phyloP scores from a whole-genome alignment of 495 filamentous ascomycete species.

The Neohortaea acidophila region DNA sequence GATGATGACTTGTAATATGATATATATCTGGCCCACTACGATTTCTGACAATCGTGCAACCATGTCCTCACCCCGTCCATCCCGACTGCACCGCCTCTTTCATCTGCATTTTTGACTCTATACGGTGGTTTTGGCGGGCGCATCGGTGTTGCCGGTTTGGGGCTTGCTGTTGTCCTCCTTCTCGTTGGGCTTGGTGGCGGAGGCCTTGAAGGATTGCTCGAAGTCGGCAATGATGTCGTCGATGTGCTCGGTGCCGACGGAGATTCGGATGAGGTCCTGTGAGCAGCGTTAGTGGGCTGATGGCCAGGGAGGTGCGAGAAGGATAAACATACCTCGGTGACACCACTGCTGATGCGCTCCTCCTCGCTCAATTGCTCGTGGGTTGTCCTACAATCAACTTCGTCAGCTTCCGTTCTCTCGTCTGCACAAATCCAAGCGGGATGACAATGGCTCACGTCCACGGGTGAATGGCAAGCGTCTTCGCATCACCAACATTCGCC shows the following conservation, averaged over 20 bases:
- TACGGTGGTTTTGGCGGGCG: background rate
- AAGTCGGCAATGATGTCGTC: constrained; percentile 97
- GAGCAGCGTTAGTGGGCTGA: background rate
- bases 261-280: constrained; percentile 80
- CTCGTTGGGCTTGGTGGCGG: constrained; percentile 27
- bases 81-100: no score
- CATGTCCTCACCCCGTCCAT: no score
- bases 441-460: constrained; percentile 44
- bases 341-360: constrained; percentile 68
- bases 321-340: constrained; percentile 46
- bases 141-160: constrained; percentile 24
- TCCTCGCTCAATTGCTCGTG: constrained; percentile 84
- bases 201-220: constrained; percentile 66
- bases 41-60: no score
- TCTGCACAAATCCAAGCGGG: background rate
- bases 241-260: constrained; percentile 92
- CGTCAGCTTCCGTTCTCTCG: background rate
- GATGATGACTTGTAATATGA: no score
- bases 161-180: constrained; percentile 27
- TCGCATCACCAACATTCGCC: constrained; percentile 59
- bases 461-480: constrained; percentile 91
- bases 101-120: no score
- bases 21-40: no score
- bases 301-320: background rate
- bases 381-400: constrained; percentile 37